phyloP scores from a whole-genome alignment of 257 asterid genomes.

The Osmanthus fragrans region DNA sequence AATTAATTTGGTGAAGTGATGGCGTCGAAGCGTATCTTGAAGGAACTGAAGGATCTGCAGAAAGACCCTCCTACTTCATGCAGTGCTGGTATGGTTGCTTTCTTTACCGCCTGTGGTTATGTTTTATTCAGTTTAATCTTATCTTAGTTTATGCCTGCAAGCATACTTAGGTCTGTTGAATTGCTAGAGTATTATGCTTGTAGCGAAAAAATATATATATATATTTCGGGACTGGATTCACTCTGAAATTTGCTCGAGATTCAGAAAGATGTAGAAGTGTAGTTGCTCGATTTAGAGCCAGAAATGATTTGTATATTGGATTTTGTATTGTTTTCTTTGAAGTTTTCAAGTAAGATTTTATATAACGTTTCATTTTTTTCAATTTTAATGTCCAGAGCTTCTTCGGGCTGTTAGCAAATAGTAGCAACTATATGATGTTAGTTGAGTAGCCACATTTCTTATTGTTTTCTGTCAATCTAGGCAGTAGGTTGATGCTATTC shows the following conservation, averaged over 20 bases:
- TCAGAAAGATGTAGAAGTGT: not conserved
- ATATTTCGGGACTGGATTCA: not conserved
- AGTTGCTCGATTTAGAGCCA: not conserved
- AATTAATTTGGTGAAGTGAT: conserved; percentile 22
- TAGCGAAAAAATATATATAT: not conserved
- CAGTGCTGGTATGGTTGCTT: conserved; percentile 26
- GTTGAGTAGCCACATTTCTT: not conserved
- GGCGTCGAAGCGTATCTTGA: conserved; percentile 46
- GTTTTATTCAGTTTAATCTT: not conserved
- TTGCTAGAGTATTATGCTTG: not conserved
- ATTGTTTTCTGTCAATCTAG: not conserved
- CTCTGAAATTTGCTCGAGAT: not conserved
- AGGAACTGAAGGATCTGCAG: conserved; percentile 44
- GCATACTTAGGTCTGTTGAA: not conserved
- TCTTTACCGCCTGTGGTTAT: not conserved
- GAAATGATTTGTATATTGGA: not conserved
- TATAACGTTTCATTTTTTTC: not conserved
- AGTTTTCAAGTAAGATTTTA: not conserved
- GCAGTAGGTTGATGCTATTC: not conserved
- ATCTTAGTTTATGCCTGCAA: not conserved
- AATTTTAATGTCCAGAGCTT: not conserved
- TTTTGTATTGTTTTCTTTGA: not conserved
- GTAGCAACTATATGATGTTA: not conserved
- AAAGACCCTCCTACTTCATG: conserved; percentile 40
- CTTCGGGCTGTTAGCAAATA: not conserved